Evolutionary conservation across 2,329 filamentous ascomycete genomes (phyloP).

Genomic region (Trichoderma brevicompactum): DNA sequence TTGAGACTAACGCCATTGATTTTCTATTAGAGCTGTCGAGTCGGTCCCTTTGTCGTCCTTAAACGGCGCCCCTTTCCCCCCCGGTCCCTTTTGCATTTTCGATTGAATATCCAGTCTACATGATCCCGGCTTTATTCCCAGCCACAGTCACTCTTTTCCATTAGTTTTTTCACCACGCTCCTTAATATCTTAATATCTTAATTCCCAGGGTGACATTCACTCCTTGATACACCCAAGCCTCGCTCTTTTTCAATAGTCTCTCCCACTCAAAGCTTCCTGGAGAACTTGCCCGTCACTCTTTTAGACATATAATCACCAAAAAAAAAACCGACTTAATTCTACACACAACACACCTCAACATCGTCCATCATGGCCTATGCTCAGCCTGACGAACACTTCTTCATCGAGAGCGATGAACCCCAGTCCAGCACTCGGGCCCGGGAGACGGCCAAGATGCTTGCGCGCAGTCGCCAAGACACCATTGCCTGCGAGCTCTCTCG

Average conservation of each 20-base stretch:
- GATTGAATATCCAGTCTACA: conserved; percentile 39
- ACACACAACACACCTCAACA: conserved; percentile 29
- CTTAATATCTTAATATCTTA: conserved; percentile 63
- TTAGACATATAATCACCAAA: conserved; percentile 37
- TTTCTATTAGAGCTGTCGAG: conserved; percentile 47
- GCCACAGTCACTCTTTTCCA: conserved; percentile 63
- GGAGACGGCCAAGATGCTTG: conserved; percentile 77
- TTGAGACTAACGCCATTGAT: conserved; percentile 41
- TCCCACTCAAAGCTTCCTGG: conserved; percentile 56
- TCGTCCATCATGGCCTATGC: conserved; percentile 53
- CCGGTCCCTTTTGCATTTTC: conserved; percentile 44
- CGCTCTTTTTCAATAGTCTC: conserved; percentile 48
- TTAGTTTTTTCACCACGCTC: conserved; percentile 57
- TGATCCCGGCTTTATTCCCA: conserved; percentile 53
- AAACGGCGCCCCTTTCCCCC: conserved; percentile 50
- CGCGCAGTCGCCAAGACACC: conserved; percentile 81
- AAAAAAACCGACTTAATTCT: conserved; percentile 34
- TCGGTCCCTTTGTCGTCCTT: conserved; percentile 49
- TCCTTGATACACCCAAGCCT: conserved; percentile 34
- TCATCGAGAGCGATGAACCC: conserved; percentile 60
- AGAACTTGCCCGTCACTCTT: conserved; percentile 56
- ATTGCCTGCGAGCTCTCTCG: conserved; percentile 88
- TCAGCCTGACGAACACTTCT: conserved; percentile 54
- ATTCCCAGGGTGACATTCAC: conserved; percentile 46
- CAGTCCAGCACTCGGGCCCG: conserved; percentile 66